Evolutionary conservation across 805 yeast genomes (phyloP), one percentile per base, ranked within the genome.

Genomic region (Sugiyamaella lignohabitans): DNA sequence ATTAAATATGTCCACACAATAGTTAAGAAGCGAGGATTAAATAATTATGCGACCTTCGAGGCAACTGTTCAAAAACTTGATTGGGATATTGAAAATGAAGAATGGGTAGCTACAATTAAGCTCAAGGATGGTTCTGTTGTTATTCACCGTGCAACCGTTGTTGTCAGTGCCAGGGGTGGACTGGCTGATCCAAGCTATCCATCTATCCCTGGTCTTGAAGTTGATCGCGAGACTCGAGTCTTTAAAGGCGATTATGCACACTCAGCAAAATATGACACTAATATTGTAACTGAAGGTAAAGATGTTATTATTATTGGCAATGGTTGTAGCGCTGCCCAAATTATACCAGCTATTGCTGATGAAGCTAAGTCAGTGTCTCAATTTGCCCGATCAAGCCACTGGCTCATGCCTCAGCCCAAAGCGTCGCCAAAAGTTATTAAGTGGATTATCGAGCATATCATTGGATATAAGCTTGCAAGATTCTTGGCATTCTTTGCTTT

Each of bases 181-280:
- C 52, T 64, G 30, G 53, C 53, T 38, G 57, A 55, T 14, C 60
- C 63, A 48, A 53, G 53, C 8, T 48, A 56, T 42, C 68, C 68
- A 2, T 48, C 42, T 4, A 55, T 60, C 29, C 49, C 47, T 23
- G 68, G 68, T 1, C 44, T 62, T 3, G 52, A 57, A 2, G 50
- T 48, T 23, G 14, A 27, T 27, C 50, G 49, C 34, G 48, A 53
- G 42, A 45, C 40, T 14, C 45, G 55, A 2, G 40, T 22, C 11
- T 53, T 51, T 41, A 40, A 53, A 45, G 56, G 56, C 10, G 32
- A 44, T 3, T 45, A 38, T 18, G 20, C 38, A 23, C 56, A 53
- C 44, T 40, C 55, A 2, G 56, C 53, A 11, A 29, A 40, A 5
- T 53, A 54, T 55, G 46, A 49, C 19, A 47, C 48, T 20, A 40